Percentiles rank a stretch among this genome's conserved stretches.
Conservation (phyloP, 1,139 yeast genomes). For the Kodamaea derodonti region DNA sequence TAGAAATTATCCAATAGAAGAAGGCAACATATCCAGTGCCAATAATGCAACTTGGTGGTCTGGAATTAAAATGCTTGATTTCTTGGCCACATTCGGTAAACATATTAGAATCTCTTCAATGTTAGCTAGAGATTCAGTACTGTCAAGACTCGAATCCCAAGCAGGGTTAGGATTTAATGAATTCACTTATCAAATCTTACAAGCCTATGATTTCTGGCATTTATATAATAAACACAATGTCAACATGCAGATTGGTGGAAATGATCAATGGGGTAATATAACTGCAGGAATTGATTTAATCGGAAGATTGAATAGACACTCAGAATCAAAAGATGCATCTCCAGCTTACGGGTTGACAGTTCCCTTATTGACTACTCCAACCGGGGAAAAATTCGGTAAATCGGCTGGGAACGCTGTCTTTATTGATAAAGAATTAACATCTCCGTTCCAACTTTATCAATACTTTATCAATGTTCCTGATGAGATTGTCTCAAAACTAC, state of each 20-base stretch:
- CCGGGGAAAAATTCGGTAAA: conserved; percentile 94
- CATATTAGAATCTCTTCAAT: conserved; percentile 80
- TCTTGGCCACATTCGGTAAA: conserved; percentile 72
- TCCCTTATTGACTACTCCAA: conserved; percentile 81
- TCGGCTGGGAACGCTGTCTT: conserved; percentile 97
- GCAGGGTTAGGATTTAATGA: conserved; percentile 90
- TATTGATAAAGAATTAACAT: conserved; percentile 66
- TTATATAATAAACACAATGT: conserved; percentile 59
- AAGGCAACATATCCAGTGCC: conserved; percentile 41
- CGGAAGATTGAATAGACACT: conserved; percentile 41
- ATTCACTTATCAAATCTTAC: conserved; percentile 86
- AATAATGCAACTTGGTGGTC: conserved; percentile 90
- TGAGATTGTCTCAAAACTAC: conserved; percentile 62
- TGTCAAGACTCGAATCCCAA: conserved; percentile 62
- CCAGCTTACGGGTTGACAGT: conserved; percentile 76
- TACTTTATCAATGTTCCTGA: conserved; percentile 81
- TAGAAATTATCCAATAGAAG: conserved; percentile 43
- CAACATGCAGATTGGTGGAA: conserved; percentile 86
- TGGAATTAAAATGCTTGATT: conserved; percentile 67
- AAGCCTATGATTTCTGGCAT: conserved; percentile 92
- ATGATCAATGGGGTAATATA: conserved; percentile 98
- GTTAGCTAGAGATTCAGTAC: conserved; percentile 87
- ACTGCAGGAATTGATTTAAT: conserved; percentile 94
- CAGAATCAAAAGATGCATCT: conserved; percentile 11
- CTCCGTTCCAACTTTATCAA: conserved; percentile 82